These are phyloP conservation scores for Calonectria henricotiae DNA, from an alignment of 2,329 filamentous ascomycete species.

Conservation along the genomic window DNA sequence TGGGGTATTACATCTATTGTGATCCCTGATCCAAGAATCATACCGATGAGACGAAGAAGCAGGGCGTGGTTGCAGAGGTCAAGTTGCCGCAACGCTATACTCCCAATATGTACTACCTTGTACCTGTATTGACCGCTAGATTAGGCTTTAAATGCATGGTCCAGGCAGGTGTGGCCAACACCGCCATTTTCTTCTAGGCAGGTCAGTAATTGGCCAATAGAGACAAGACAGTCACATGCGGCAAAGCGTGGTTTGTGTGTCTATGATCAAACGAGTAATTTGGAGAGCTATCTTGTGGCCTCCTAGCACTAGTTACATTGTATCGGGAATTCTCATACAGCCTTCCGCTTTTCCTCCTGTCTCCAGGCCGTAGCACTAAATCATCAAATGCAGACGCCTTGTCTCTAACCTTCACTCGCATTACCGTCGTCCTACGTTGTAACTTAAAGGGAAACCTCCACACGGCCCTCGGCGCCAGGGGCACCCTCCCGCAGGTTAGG, in stretches of 20 bases:
- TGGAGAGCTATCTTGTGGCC: slow-evolving; percentile 55
- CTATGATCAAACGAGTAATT: slow-evolving; percentile 57
- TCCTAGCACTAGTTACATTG: slow-evolving; percentile 58
- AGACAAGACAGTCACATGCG: slow-evolving; percentile 25
- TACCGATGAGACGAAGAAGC: neutral
- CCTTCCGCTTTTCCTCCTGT: slow-evolving; percentile 52
- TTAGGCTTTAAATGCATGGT: neutral
- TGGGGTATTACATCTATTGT: neutral
- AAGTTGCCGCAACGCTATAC: neutral
- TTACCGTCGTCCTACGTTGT: slow-evolving; percentile 48
- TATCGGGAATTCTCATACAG: slow-evolving; percentile 60
- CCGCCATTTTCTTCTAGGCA: slow-evolving; percentile 1
- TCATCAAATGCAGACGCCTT: slow-evolving; percentile 57
- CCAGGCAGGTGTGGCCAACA: slow-evolving; percentile 4
- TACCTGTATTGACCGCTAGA: slow-evolving; percentile 15
- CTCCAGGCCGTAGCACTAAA: slow-evolving; percentile 52
- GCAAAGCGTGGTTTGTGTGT: slow-evolving; percentile 51
- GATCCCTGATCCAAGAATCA: slow-evolving; percentile 2
- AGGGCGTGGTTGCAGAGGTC: neutral
- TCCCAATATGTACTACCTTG: neutral
- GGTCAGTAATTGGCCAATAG: slow-evolving; percentile 19
- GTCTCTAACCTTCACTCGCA: slow-evolving; percentile 50
- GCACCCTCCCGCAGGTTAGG: slow-evolving; percentile 83
- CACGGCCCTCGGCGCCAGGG: slow-evolving; percentile 85
- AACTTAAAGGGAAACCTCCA: slow-evolving; percentile 85